Evolutionary conservation across 1,284 basidiomycete genomes (phyloP), one percentile per base, ranked within the genome.

Genomic region (Stereum hirsutum): DNA sequence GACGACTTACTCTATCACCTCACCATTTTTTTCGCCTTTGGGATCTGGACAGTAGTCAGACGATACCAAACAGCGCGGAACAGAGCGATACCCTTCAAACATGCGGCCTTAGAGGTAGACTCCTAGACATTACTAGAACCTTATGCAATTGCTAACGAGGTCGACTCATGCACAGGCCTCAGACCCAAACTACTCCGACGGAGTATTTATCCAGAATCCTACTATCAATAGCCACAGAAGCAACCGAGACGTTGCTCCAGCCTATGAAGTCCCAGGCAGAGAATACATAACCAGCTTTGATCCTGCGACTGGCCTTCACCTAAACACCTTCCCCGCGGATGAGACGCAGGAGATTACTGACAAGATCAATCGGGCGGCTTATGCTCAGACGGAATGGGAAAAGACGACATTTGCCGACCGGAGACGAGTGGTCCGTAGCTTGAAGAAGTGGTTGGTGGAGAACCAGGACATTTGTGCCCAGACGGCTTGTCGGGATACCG

Each of bases 401-500:
- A 55, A 70, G 12, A 89, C 83, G 14, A 76, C 78, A 0, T 97
- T 91, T 57, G 69, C 74, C 1, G 75, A 92, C 54, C 73, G 95
- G 20, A 70, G 85, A 54, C 76, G 81, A 49, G 81, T 97, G 31
- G 68, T 98, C 53, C 71, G 88, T 27, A 94, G 87, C 52, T 60
- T 99, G 52, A 74, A 90, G 53, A 84, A 85, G 49, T 99, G 95
- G 94, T 70, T 95, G 11, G 78, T 95, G 23, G 78, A 84, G 51
- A 90, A 95, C 53, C 81, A 92, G 64, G 86, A 94, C 46, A 65
- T 66, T 17, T 90, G 93, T 54, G 89, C 89, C 6, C 72, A 81
- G 37, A 87, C 96, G n/a, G 91, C 91, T 27, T 91, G 89, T 56
- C 72, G 94, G 28, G 95, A 99, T 62, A 93, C 92, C 0, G 95